Evolutionary conservation across 176 grass and related monocot genomes (phyloP).

Genomic region (Eragrostis curvula): DNA sequence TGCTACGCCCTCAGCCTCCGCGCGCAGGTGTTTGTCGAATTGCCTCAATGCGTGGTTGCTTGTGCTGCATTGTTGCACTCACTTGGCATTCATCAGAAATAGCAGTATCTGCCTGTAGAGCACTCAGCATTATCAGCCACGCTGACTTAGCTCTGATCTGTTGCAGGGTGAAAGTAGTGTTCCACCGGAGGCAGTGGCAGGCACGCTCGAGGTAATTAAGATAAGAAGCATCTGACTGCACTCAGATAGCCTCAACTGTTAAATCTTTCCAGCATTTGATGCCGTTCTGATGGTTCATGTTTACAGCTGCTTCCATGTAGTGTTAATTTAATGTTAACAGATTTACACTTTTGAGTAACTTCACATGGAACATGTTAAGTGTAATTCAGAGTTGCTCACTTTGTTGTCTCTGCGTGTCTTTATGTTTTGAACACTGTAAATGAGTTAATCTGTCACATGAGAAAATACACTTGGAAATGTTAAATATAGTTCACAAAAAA

Average conservation of each 20-base stretch:
- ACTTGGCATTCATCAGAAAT: neutral
- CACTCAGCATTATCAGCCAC: neutral
- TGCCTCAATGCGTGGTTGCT: neutral
- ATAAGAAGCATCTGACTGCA: neutral
- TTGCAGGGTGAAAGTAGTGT: slow-evolving; percentile 85
- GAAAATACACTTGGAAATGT: neutral
- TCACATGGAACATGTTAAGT: neutral
- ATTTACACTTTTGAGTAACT: neutral
- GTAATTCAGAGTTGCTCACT: neutral
- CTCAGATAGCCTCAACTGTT: neutral
- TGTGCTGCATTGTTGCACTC: neutral
- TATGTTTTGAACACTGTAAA: neutral
- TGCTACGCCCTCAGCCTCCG: slow-evolving; percentile 91
- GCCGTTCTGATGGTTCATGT: neutral
- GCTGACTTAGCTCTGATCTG: neutral
- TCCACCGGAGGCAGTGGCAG: slow-evolving; percentile 53
- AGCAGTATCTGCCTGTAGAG: neutral
- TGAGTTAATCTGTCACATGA: neutral
- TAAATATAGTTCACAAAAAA: neutral
- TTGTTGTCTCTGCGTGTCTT: neutral
- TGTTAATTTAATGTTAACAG: neutral
- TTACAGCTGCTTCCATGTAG: neutral
- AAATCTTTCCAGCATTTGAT: neutral
- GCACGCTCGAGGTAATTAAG: slow-evolving; percentile 80
- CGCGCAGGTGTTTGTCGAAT: slow-evolving; percentile 51